Percentiles rank a stretch among this genome's conserved stretches.
phyloP scores from a whole-genome alignment of 2,329 filamentous ascomycete species.

The Diplodia seriata region DNA sequence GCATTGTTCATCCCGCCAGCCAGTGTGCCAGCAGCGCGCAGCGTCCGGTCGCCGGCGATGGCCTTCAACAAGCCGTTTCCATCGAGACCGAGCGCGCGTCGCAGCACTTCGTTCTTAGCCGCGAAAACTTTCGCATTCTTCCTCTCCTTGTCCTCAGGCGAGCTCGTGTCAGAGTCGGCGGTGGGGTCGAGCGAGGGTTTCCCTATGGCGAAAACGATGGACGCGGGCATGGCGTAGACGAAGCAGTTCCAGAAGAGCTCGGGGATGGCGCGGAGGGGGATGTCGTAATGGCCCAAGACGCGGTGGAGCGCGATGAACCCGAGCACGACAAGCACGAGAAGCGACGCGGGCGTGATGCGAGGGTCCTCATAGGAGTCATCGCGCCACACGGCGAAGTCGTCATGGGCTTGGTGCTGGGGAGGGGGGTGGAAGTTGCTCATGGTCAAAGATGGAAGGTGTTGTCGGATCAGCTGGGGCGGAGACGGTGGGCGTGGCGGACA shows the following conservation, averaged over 20 bases:
- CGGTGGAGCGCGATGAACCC: constrained; percentile 36
- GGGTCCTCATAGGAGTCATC: constrained; percentile 3
- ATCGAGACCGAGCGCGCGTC: constrained; percentile 49
- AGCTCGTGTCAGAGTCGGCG: constrained; percentile 22
- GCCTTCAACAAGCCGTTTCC: constrained; percentile 48
- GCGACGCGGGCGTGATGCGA: constrained; percentile 13
- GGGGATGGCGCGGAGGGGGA: constrained; percentile 44
- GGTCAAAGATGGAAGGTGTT: constrained; percentile 6
- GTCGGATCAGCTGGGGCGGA: constrained; percentile 30
- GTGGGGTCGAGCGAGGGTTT: constrained; percentile 34
- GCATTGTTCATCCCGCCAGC: constrained; percentile 39
- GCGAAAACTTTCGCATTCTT: constrained; percentile 32
- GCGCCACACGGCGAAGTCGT: constrained; percentile 26
- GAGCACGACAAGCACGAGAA: constrained; percentile 30
- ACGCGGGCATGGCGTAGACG: constrained; percentile 64
- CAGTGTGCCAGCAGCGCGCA: constrained; percentile 39
- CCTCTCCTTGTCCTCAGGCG: constrained; percentile 34
- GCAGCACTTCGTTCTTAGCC: constrained; percentile 48
- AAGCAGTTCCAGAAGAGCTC: constrained; percentile 67
- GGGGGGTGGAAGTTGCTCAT: constrained; percentile 28
- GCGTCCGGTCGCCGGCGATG: constrained; percentile 47
- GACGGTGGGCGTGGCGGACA: constrained; percentile 15
- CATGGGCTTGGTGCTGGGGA: not conserved
- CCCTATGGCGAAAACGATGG: constrained; percentile 65
- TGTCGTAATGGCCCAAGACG: constrained; percentile 40